These are phyloP conservation scores for Talaromyces piceae DNA, from an alignment of 2,329 filamentous ascomycete genomes.

Conservation along the genomic window DNA sequence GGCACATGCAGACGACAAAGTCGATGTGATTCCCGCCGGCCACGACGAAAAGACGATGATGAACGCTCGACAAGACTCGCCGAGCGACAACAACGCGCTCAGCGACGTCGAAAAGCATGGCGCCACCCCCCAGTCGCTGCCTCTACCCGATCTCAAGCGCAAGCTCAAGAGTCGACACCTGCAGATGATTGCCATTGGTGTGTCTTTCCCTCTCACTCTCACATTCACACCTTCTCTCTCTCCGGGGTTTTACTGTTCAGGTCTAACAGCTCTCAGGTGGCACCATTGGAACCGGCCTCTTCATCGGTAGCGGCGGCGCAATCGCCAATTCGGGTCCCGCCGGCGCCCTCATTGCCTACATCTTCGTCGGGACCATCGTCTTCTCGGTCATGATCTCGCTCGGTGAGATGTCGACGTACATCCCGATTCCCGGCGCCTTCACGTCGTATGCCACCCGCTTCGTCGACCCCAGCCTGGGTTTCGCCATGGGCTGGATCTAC, in stretches of 20 bases:
- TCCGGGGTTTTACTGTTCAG: no score
- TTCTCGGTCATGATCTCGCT: conserved; percentile 65
- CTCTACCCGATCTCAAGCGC: conserved; percentile 58
- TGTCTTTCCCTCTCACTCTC: conserved; percentile 35
- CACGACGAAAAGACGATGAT: conserved; percentile 6
- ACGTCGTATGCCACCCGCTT: conserved; percentile 70
- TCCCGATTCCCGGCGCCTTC: conserved; percentile 70
- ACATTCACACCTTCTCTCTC: background rate
- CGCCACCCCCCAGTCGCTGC: conserved; percentile 47
- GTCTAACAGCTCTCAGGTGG: no score
- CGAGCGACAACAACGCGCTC: conserved; percentile 7
- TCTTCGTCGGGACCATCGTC: conserved; percentile 63
- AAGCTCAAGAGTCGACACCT: conserved; percentile 80
- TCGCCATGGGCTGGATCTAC: conserved; percentile 76
- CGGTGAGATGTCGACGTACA: conserved; percentile 66
- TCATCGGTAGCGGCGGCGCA: conserved; percentile 59
- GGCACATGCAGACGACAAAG: conserved; percentile 4
- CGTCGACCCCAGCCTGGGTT: conserved; percentile 63
- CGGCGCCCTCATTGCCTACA: conserved; percentile 59
- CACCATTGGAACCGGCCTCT: conserved; percentile 66
- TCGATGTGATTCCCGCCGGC: background rate
- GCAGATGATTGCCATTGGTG: conserved; percentile 98
- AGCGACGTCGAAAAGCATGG: conserved; percentile 32
- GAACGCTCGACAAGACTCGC: background rate
- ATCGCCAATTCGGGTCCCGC: conserved; percentile 58